Conservation (phyloP, 2,329 filamentous ascomycete species). For the Xylariaceae sp. region DNA sequence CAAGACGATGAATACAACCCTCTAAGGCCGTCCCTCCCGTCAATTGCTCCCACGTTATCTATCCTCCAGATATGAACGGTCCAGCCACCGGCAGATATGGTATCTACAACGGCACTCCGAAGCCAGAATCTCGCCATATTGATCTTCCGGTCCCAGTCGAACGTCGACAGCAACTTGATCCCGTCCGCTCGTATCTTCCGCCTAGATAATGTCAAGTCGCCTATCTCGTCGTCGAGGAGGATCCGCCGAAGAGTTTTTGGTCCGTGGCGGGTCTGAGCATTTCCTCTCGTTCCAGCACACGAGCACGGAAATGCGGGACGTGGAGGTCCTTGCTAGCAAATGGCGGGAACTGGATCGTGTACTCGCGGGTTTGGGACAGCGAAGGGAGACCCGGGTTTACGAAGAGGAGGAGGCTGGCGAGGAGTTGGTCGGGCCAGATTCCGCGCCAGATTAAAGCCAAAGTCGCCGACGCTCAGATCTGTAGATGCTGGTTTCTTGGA, state of each 20-base stretch:
- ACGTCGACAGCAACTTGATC: slow-evolving; percentile 11
- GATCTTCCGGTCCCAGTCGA: slow-evolving; percentile 5
- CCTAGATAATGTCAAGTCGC: slow-evolving; percentile 4
- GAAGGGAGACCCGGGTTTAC: too few relatives aligned
- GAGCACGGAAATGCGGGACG: slow-evolving; percentile 15
- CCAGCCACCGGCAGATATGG: slow-evolving; percentile 16
- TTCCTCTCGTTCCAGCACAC: slow-evolving; percentile 16
- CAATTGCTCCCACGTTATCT: slow-evolving; percentile 10
- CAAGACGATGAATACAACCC: too few relatives aligned
- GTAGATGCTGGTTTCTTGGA: too few relatives aligned
- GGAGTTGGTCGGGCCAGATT: too few relatives aligned
- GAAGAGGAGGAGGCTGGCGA: too few relatives aligned
- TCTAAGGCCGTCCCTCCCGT: too few relatives aligned
- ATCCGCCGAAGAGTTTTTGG: slow-evolving; percentile 5
- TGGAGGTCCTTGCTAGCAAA: neutral
- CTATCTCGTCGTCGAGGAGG: slow-evolving; percentile 14
- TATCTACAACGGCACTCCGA: slow-evolving; percentile 13
- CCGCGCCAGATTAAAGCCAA: too few relatives aligned
- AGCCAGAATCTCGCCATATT: slow-evolving; percentile 17
- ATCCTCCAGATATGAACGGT: slow-evolving; percentile 15
- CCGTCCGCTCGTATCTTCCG: slow-evolving; percentile 11
- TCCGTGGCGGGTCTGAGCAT: slow-evolving; percentile 4
- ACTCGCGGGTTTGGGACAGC: too few relatives aligned
- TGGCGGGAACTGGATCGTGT: slow-evolving; percentile 9
- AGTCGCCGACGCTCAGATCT: too few relatives aligned